These are phyloP conservation scores for Ploettnerulaceae sp. DNA, from an alignment of 2,329 filamentous ascomycete genomes.

Conservation along the genomic window DNA sequence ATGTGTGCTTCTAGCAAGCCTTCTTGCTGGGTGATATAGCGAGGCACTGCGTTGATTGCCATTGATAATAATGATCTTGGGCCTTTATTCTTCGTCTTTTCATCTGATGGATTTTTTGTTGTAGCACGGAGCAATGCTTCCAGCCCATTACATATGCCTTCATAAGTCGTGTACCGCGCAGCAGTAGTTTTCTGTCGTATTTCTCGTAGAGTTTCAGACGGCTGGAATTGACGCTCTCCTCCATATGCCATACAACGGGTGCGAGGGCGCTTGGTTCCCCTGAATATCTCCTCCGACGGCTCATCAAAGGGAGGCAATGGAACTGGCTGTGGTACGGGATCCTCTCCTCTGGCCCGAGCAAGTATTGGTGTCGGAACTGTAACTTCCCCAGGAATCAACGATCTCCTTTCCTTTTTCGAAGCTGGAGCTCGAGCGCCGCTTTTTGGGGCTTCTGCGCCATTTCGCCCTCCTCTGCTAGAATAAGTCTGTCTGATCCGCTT, in stretches of 20 bases:
- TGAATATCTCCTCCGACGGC: not conserved
- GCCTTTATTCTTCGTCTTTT: conserved; percentile 23
- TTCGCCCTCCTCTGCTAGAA: conserved; percentile 19
- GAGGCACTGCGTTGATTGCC: conserved; percentile 45
- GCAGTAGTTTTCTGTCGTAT: conserved; percentile 34
- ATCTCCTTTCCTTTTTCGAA: conserved; percentile 10
- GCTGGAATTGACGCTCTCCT: conserved; percentile 16
- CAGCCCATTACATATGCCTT: conserved; percentile 42
- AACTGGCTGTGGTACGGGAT: not conserved
- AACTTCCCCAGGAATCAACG: conserved; percentile 29
- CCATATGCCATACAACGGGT: conserved; percentile 9
- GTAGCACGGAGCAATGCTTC: conserved; percentile 44
- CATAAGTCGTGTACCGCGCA: conserved; percentile 37
- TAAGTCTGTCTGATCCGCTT: conserved; percentile 32
- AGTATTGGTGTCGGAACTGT: conserved; percentile 33
- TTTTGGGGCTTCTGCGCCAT: conserved; percentile 1
- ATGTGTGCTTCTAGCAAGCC: conserved; percentile 38
- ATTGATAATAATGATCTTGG: conserved; percentile 44
- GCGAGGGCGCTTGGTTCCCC: conserved; percentile 10
- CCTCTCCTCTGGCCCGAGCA: conserved; percentile 25
- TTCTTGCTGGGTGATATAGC: conserved; percentile 44
- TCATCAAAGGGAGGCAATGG: not conserved
- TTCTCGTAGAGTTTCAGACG: conserved; percentile 32
- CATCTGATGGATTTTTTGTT: conserved; percentile 8
- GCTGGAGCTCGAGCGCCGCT: not conserved